Evolutionary conservation across 495 filamentous ascomycete species (phyloP), one percentile per base, ranked within the genome.

Genomic region (Lentithecium fluviatile): DNA sequence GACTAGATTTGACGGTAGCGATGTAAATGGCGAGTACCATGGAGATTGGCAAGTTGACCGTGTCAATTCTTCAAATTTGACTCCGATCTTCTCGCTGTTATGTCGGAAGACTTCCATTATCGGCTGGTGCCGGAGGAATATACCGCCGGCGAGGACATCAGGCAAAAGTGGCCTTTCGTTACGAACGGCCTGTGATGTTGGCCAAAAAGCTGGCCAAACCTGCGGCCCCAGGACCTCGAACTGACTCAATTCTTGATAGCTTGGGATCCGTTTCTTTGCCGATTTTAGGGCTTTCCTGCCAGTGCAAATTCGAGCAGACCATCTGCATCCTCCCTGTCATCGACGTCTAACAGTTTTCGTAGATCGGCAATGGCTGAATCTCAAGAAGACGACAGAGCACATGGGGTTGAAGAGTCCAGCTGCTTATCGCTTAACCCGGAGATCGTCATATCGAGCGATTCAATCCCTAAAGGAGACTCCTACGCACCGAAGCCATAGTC

Each of bases 101-200:
- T 52, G 21, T 13, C 13, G 17, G 34, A 32, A 45, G 6, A 46
- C 57, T 19, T 52, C 47, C 21, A 11, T 19, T 4, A 46, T 21
- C 1, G 36, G 11, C 23, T 60, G 57, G 12, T 20, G 47, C 6
- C 57, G 57, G 17, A 60, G 57, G 38, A 23, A 52, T 2, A 60
- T 49, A 1, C 48, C 40, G 19, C 32, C 45, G 0, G 7, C 40
- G 8, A 52, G 6, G 15, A 37, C 32, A 24, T 45, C 26, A 1
- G 57, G 48, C 7, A 60, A 24, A 8, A 46, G 12, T 1, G 48
- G 48, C 29, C 3, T 3, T 3, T 32, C 29, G 10, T 32, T 43
- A 13, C 3, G 40, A 43, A 43, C 3, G 15, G 6, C 15, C 13
- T 6, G 6, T 43, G 40, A 6, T 3, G 13, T 15, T 43, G 40